A percentile compares a stretch with the other conserved stretches of the same genome.
Conservation (phyloP, 345 rosid genomes). For the Gossypium rotundifolium region DNA sequence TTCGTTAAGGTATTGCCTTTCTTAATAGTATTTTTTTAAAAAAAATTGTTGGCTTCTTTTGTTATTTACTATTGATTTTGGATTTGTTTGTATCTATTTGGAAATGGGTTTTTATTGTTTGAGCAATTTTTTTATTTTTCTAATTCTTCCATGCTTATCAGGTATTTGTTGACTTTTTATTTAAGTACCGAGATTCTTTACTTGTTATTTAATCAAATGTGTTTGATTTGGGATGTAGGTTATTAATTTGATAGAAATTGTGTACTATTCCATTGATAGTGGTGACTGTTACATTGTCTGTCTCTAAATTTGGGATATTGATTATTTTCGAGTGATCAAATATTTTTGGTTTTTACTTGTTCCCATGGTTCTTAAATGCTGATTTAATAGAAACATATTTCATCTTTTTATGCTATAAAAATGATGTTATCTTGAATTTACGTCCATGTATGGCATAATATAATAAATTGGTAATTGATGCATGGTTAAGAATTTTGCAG, state of each 20-base stretch:
- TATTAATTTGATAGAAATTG: neutral
- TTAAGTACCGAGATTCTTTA: neutral
- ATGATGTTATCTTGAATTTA: neutral
- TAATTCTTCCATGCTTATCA: neutral
- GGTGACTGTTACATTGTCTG: neutral
- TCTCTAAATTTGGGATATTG: neutral
- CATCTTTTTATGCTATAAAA: neutral
- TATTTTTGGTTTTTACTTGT: no score
- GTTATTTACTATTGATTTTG: neutral
- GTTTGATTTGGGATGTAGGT: neutral
- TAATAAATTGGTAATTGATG: neutral
- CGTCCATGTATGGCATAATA: no score
- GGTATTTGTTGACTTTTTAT: neutral
- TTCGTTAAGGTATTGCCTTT: slow-evolving; percentile 48
- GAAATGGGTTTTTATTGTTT: neutral
- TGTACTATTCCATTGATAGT: no score
- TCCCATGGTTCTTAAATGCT: no score
- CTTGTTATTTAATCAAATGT: neutral
- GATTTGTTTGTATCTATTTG: neutral
- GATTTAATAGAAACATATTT: no score
- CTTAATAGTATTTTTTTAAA: no score
- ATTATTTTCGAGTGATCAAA: no score
- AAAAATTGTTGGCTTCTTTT: neutral
- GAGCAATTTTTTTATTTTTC: neutral
- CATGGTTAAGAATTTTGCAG: neutral